Percentiles rank a stretch among this genome's conserved stretches.
Conservation (phyloP, 1,284 basidiomycete species). For the Pseudozyma tsukubaensis region DNA sequence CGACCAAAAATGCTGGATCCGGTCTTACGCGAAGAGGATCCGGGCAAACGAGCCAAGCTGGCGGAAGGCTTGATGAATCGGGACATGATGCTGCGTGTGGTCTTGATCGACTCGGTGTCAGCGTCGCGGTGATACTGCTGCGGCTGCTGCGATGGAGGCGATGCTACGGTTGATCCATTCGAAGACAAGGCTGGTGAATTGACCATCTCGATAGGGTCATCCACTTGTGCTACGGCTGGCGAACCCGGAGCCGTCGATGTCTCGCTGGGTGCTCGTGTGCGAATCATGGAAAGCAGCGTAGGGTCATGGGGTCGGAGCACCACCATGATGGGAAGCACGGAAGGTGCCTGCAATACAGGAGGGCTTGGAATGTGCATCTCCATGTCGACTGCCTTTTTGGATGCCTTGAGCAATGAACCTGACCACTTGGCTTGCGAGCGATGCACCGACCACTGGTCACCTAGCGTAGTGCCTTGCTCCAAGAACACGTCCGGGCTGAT, state of each 20-base stretch:
- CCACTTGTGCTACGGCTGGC: conserved; percentile 25
- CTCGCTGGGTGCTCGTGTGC: conserved; percentile 37
- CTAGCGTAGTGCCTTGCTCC: conserved; percentile 32
- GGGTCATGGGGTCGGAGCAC: conserved; percentile 59
- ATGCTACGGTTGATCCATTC: conserved; percentile 7
- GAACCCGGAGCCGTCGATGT: conserved; percentile 39
- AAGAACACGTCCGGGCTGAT: conserved; percentile 51
- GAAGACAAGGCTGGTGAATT: conserved; percentile 10
- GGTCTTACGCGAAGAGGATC: conserved; percentile 20
- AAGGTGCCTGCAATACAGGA: conserved; percentile 55
- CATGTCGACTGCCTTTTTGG: conserved; percentile 51
- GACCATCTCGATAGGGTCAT: conserved; percentile 44
- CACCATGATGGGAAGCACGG: conserved; percentile 57
- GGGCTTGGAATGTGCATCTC: conserved; percentile 53
- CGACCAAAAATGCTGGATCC: conserved; percentile 50
- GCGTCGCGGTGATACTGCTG: conserved; percentile 20
- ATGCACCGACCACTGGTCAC: conserved; percentile 54
- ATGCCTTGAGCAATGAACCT: conserved; percentile 52
- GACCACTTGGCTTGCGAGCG: conserved; percentile 56
- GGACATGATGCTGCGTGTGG: conserved; percentile 48
- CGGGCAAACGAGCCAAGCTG: conserved; percentile 28
- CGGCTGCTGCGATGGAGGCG: conserved; percentile 6
- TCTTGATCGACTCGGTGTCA: conserved; percentile 48
- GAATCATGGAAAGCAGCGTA: conserved; percentile 44
- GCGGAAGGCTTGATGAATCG: conserved; percentile 43